A percentile compares a stretch with the other conserved stretches of the same genome.
Evolutionary conservation across 176 grass and related monocot genomes (phyloP).

Genomic region (Echinochloa phyllopogon): DNA sequence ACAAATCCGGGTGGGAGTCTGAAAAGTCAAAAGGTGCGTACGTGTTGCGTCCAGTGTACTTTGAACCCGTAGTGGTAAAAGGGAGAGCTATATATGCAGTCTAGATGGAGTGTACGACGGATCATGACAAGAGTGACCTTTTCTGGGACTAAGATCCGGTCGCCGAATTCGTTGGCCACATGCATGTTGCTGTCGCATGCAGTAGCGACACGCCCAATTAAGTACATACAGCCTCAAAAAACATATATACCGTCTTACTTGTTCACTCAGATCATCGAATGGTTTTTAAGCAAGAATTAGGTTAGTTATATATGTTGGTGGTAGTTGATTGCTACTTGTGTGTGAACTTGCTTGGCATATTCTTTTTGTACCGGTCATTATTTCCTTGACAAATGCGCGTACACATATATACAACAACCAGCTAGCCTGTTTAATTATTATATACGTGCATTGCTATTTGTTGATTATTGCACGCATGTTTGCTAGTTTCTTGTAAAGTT

Average conservation of each 20-base stretch:
- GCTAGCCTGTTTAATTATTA: neutral
- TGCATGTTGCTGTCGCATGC: neutral
- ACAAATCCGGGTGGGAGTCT: neutral
- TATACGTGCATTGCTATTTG: no score
- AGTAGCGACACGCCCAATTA: neutral
- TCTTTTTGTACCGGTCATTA: conserved; percentile 21
- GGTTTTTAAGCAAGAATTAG: neutral
- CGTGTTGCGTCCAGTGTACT: conserved; percentile 50
- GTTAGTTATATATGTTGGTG: neutral
- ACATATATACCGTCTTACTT: neutral
- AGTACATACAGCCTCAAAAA: neutral
- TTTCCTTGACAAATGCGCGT: conserved; percentile 18
- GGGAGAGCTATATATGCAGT: neutral
- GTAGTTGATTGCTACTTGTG: neutral
- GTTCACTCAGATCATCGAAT: neutral
- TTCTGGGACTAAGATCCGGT: conserved; percentile 35
- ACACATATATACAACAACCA: no score
- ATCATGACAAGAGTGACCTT: conserved; percentile 61
- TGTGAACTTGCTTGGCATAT: conserved; percentile 41
- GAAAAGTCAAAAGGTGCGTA: conserved; percentile 55
- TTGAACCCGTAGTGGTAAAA: conserved; percentile 35
- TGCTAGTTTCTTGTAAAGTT: neutral
- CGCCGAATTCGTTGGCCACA: neutral
- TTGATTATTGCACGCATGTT: conserved; percentile 1
- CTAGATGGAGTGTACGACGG: conserved; percentile 53